These are phyloP conservation scores for Blastocystis hominis DNA, from an alignment of 352 stramenopile genomes.

Conservation along the genomic window DNA sequence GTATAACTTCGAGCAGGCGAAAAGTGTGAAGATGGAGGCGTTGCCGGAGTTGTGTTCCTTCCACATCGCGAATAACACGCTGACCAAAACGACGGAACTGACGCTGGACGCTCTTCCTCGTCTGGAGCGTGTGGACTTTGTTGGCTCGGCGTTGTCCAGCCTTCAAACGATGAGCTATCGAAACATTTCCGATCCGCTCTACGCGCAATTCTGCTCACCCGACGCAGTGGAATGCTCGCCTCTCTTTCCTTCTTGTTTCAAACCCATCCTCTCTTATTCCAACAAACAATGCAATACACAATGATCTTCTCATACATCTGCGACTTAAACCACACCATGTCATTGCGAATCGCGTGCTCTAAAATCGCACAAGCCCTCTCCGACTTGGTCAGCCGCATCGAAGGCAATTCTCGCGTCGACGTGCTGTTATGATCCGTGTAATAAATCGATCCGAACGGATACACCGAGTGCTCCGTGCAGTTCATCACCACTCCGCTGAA, in stretches of 20 bases:
- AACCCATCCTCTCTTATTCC: neutral
- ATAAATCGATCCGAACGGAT: conserved; percentile 33
- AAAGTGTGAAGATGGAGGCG: neutral
- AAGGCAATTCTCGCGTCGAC: neutral
- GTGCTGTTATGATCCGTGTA: neutral
- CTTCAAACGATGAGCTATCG: neutral
- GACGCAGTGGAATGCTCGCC: neutral
- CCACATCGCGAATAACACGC: neutral
- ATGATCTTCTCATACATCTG: neutral
- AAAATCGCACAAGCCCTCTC: neutral
- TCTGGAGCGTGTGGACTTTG: neutral
- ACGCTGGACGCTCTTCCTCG: neutral
- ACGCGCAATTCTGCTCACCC: neutral
- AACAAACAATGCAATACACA: neutral
- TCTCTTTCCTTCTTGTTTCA: neutral
- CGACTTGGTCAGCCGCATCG: neutral
- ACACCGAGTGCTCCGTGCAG: neutral
- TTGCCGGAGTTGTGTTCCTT: neutral
- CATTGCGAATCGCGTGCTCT: neutral
- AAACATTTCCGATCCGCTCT: neutral
- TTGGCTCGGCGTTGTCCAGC: neutral
- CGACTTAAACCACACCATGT: conserved; percentile 9
- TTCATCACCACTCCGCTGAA: neutral
- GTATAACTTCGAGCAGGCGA: neutral
- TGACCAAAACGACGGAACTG: neutral